Base-by-base conservation (phyloP, 1,284 basidiomycete genomes). In the Cystodermella granulosa region DNA sequence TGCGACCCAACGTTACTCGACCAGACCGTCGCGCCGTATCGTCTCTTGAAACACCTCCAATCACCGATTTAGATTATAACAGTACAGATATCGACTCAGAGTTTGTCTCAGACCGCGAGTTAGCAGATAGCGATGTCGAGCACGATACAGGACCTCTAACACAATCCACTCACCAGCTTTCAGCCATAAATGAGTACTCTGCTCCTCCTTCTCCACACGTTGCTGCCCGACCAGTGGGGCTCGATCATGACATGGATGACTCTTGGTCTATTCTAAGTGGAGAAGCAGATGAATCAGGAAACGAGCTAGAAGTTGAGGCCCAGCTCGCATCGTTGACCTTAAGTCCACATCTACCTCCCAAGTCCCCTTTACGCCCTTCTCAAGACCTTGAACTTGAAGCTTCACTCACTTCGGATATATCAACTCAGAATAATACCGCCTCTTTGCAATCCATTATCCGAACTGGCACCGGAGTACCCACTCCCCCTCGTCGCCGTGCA, bases 1-100 rank as follows among this genome's bases (percentile, higher is more conserved):
- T 90, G 23, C 80, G 87, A 24, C 87, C 87, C 3, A 85, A 87
- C 50, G 73, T 81, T 45, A 75, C 74, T 31, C 79, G 79, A 17
- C 81, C 81, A 1, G 79, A 81, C 55, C 72, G 66, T 43, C 56
- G 58, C 34, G 72, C 72, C 3, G 54, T 63, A 15, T 55, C 61
- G 3, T 56, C 62, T 6, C 62, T 87, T 22, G 80, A 81, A 48
- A 88, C 87, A 2, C 87, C 87, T 13, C 84, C 87, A 5, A 63
- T 73, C 11, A 88, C 85, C 1, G 85, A 88, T 55, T 62, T 79
- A 52, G 77, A 82, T 49, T 28, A 44, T 4, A 17, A 28, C 6
- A 69, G 70, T 26, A 71, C 70, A 31, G 72, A 76, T 45, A 68
- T 73, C 16, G 80, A 80, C 45, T 72, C 74, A 2, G 80, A 81